Evolutionary conservation across 2,329 filamentous ascomycete species (phyloP).

Genomic region (Nemania bipapillata): DNA sequence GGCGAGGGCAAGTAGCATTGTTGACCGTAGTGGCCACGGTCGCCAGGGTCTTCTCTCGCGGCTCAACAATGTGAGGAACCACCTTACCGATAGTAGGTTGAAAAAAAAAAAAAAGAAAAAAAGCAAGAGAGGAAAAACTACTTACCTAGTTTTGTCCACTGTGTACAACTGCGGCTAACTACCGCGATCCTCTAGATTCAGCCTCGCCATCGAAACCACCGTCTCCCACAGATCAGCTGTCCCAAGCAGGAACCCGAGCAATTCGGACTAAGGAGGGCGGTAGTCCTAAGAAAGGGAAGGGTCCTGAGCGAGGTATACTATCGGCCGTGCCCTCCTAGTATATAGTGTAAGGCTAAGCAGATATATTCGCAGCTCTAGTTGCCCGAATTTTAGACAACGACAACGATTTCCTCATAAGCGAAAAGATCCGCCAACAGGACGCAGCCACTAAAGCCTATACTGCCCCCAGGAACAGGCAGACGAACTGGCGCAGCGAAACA

Average conservation of each 20-base stretch:
- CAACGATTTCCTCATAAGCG: slow-evolving; percentile 46
- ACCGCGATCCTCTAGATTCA: slow-evolving; percentile 12
- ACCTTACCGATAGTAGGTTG: slow-evolving; percentile 30
- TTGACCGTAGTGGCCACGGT: slow-evolving; percentile 53
- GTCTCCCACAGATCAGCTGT: neutral
- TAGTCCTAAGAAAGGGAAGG: neutral
- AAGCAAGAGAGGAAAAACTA: no score
- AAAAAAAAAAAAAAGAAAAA: no score
- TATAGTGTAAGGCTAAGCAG: slow-evolving; percentile 9
- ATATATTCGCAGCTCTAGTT: slow-evolving; percentile 22
- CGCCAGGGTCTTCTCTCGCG: slow-evolving; percentile 50
- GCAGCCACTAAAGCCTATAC: slow-evolving; percentile 1
- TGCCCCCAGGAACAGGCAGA: slow-evolving; percentile 11
- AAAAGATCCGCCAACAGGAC: slow-evolving; percentile 42
- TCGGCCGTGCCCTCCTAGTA: neutral
- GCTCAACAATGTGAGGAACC: slow-evolving; percentile 46
- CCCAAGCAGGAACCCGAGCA: neutral
- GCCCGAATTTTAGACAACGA: slow-evolving; percentile 44
- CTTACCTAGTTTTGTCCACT: no score
- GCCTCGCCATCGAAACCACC: neutral
- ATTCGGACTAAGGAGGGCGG: neutral
- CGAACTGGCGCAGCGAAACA: neutral
- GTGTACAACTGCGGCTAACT: neutral
- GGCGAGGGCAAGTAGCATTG: slow-evolving; percentile 56
- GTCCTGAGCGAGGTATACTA: slow-evolving; percentile 11